phyloP scores from a whole-genome alignment of 805 yeast genomes.

The Yamadazyma sp. region DNA sequence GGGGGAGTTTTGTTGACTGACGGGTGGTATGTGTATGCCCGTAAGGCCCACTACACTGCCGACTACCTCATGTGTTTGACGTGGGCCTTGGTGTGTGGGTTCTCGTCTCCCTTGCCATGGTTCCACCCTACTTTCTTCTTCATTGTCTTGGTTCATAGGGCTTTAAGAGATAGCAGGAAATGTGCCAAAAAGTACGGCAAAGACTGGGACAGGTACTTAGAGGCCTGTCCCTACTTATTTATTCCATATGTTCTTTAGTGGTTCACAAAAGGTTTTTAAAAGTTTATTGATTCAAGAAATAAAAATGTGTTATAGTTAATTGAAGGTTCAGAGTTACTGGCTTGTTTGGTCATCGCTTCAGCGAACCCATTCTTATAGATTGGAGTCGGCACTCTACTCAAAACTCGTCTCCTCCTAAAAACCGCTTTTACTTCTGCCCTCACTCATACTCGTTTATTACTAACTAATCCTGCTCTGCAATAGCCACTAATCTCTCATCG shows the following conservation, averaged over 20 bases:
- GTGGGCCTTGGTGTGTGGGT: conserved; percentile 93
- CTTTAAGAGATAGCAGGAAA: conserved; percentile 81
- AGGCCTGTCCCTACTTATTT: conserved; percentile 87
- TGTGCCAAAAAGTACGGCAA: conserved; percentile 87
- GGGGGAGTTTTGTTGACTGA: conserved; percentile 86
- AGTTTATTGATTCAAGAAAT: neutral
- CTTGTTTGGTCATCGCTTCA: too few species aligned
- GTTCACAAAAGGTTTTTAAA: neutral
- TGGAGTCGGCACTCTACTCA: neutral
- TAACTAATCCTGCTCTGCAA: conserved; percentile 91
- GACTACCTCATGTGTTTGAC: conserved; percentile 84
- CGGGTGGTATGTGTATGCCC: conserved; percentile 93
- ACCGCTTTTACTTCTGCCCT: too few species aligned
- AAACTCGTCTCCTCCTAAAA: too few species aligned
- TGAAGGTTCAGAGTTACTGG: too few species aligned
- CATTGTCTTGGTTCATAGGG: conserved; percentile 83
- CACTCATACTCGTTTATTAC: too few species aligned
- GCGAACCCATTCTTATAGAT: neutral
- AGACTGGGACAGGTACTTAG: conserved; percentile 86
- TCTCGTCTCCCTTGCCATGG: conserved; percentile 88
- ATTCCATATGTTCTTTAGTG: conserved; percentile 77
- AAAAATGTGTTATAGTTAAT: neutral
- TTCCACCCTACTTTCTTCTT: conserved; percentile 92
- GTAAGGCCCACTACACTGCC: conserved; percentile 94
- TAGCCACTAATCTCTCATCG: conserved; percentile 89